Conservation (phyloP, 768 basidiomycete genomes). For the Leucogyrophana mollusca region DNA sequence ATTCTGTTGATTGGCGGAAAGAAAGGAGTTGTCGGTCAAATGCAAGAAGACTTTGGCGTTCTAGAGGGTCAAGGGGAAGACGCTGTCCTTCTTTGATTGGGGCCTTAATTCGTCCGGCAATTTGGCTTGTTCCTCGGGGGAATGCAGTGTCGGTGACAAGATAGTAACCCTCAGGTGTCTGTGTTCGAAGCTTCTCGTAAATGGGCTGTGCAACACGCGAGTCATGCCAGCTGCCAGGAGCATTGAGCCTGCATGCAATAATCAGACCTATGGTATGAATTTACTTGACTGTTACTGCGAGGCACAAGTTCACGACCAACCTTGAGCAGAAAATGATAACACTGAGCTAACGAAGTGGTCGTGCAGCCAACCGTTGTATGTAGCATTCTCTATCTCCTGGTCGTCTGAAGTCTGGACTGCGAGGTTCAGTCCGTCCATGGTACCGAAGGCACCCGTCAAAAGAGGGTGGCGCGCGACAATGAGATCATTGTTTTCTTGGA, state of each 20-base stretch:
- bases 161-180: constrained; percentile 40
- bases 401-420: constrained; percentile 33
- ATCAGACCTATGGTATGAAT: constrained; percentile 17
- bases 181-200: constrained; percentile 29
- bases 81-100: constrained; percentile 33
- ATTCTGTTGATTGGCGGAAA: constrained; percentile 47
- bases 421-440: constrained; percentile 39
- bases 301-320: constrained; percentile 14
- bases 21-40: constrained; percentile 40
- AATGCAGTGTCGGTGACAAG: constrained; percentile 46
- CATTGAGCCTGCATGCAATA: constrained; percentile 31
- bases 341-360: constrained; percentile 38
- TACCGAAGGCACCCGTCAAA: constrained; percentile 36
- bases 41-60: constrained; percentile 14
- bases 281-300: too few species aligned
- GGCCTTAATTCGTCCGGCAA: constrained; percentile 32
- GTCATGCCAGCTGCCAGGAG: constrained; percentile 50
- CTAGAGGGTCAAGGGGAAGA: constrained; percentile 17
- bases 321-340: constrained; percentile 31
- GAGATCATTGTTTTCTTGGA: constrained; percentile 14
- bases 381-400: constrained; percentile 41
- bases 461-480: constrained; percentile 24
- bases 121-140: constrained; percentile 31
- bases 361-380: constrained; percentile 42
- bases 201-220: constrained; percentile 37